A percentile compares a stretch with the other conserved stretches of the same genome.
Conservation (phyloP, 2,329 filamentous ascomycete species). For the Aspergillus chevalieri region DNA sequence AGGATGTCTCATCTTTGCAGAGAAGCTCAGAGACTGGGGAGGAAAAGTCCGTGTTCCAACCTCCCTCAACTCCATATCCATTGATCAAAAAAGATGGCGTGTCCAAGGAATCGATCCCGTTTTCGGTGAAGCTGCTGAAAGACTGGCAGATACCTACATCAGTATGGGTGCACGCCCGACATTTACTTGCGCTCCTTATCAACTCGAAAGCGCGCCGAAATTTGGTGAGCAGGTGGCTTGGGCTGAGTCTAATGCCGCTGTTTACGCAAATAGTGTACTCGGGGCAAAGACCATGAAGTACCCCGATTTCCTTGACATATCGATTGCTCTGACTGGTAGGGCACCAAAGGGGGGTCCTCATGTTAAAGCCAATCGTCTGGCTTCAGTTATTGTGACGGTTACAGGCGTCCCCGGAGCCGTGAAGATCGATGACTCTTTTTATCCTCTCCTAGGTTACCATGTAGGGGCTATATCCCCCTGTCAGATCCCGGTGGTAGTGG, state of each 20-base stretch:
- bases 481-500: slow-evolving; percentile 32
- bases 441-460: slow-evolving; percentile 35
- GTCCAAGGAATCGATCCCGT: slow-evolving; percentile 28
- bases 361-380: slow-evolving; percentile 15
- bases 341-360: slow-evolving; percentile 27
- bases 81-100: slow-evolving; percentile 39
- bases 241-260: slow-evolving; percentile 44
- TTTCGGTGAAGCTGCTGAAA: slow-evolving; percentile 25
- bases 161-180: slow-evolving; percentile 37
- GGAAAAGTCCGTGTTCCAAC: slow-evolving; percentile 36
- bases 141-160: slow-evolving; percentile 33
- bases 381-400: slow-evolving; percentile 2
- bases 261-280: slow-evolving; percentile 43
- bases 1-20: slow-evolving; percentile 31
- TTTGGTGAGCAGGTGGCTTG: slow-evolving; percentile 39
- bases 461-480: slow-evolving; percentile 25
- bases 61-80: slow-evolving; percentile 40
- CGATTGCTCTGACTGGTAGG: slow-evolving; percentile 39
- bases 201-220: slow-evolving; percentile 29
- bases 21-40: slow-evolving; percentile 28
- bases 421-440: slow-evolving; percentile 31
- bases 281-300: slow-evolving; percentile 43
- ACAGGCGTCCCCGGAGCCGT: background rate
- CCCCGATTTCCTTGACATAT: slow-evolving; percentile 42
- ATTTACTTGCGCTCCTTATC: slow-evolving; percentile 44